Evolutionary conservation across 805 yeast species (phyloP).

Genomic region (Lipomyces starkeyi): DNA sequence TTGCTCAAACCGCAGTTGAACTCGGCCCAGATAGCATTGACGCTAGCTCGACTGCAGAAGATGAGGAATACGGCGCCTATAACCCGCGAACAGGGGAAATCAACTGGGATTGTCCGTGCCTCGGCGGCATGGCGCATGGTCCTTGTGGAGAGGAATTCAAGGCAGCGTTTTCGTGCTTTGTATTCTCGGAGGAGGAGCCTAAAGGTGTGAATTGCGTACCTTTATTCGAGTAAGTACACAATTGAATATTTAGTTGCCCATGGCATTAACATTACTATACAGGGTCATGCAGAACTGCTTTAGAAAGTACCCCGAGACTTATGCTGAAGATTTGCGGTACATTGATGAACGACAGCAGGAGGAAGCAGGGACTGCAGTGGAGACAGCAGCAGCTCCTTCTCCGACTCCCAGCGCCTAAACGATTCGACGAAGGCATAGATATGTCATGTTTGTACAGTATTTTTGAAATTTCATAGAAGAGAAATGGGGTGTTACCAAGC

Average conservation of each 20-base stretch:
- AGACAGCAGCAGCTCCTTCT: neutral
- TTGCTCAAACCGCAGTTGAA: slow-evolving; percentile 2
- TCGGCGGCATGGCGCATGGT: slow-evolving; percentile 98
- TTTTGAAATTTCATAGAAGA: neutral
- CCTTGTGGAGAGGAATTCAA: slow-evolving; percentile 98
- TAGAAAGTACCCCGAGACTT: slow-evolving; percentile 88
- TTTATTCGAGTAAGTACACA: slow-evolving; percentile 61
- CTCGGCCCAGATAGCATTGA: neutral
- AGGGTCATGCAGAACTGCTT: slow-evolving; percentile 88
- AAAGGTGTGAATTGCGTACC: slow-evolving; percentile 95
- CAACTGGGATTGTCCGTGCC: slow-evolving; percentile 99
- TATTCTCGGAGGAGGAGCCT: slow-evolving; percentile 91
- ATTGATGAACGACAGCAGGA: slow-evolving; percentile 33
- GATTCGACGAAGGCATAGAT: neutral
- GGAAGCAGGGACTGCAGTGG: neutral
- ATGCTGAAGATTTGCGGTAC: slow-evolving; percentile 76
- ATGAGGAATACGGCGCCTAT: slow-evolving; percentile 64
- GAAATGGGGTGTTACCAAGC: neutral
- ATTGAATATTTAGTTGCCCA: neutral
- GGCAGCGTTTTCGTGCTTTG: slow-evolving; percentile 93
- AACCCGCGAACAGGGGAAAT: slow-evolving; percentile 98
- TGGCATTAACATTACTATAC: neutral
- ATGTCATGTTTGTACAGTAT: neutral
- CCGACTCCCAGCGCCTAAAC: neutral
- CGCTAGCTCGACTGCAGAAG: slow-evolving; percentile 12